A percentile compares a stretch with the other conserved stretches of the same genome.
Evolutionary conservation across 75 land plant genomes (phyloP).

Genomic region (Pinus taeda): DNA sequence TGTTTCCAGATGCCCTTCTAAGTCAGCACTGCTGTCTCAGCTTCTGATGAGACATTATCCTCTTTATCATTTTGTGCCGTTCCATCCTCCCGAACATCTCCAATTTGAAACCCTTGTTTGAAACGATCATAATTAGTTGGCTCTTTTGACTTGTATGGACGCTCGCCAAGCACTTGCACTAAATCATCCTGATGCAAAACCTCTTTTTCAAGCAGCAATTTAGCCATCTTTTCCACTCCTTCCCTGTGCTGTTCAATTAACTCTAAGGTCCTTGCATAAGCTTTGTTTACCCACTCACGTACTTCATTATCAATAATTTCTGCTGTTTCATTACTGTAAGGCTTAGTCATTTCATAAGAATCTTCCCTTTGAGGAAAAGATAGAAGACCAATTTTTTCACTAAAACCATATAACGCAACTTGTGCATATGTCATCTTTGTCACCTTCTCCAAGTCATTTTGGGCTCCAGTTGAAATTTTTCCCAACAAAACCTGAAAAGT

Average conservation of each 20-base stretch:
- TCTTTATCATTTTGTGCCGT: slow-evolving; percentile 22
- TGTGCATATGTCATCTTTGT: slow-evolving; percentile 98
- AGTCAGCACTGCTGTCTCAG: too few species aligned
- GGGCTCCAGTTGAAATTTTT: slow-evolving; percentile 96
- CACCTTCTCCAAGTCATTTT: slow-evolving; percentile 97
- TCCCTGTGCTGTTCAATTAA: slow-evolving; percentile 75
- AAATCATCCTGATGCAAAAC: slow-evolving; percentile 91
- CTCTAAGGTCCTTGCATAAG: slow-evolving; percentile 65
- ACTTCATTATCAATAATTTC: slow-evolving; percentile 87
- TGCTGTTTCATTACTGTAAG: slow-evolving; percentile 91
- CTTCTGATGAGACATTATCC: background rate
- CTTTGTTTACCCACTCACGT: slow-evolving; percentile 78
- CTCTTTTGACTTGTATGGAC: slow-evolving; percentile 77
- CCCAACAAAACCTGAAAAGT: slow-evolving; percentile 76
- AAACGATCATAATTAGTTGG: slow-evolving; percentile 80
- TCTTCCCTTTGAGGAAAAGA: slow-evolving; percentile 94
- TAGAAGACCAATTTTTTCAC: slow-evolving; percentile 94
- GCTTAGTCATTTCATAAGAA: slow-evolving; percentile 72
- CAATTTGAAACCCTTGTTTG: slow-evolving; percentile 67
- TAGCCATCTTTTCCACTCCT: slow-evolving; percentile 82
- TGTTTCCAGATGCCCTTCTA: too few species aligned
- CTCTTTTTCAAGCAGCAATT: slow-evolving; percentile 82
- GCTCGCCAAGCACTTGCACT: slow-evolving; percentile 67
- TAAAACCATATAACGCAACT: slow-evolving; percentile 97
- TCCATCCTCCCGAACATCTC: slow-evolving; percentile 13